Base-by-base conservation (phyloP, 1,139 yeast species). In the Hanseniaspora uvarum region DNA sequence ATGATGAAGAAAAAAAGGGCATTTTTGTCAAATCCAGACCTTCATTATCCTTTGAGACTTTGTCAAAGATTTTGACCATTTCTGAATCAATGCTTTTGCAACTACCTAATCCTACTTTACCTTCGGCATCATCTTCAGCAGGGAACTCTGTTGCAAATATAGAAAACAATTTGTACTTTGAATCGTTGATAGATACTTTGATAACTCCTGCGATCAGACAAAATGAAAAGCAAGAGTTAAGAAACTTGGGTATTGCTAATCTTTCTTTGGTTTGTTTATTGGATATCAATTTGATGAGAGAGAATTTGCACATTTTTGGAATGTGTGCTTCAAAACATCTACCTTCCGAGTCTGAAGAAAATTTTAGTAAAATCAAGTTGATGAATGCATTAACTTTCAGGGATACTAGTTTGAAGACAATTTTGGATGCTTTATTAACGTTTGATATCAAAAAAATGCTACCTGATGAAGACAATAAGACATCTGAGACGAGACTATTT, bases 201-300 rank as follows among this genome's bases (percentile, higher is more conserved):
- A 83, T 92, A n/a, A 77, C 79, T n/a, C 94, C 94, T 5, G 87
- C 95, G 0, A 79, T 88, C 12, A 73, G 80, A 45, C 76, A 80
- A 57, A 76, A 75, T 26, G 83, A 81, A 46, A n/a, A 12, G 6
- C 71, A 80, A 8, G 74, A 75, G 4, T 73, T 83, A 8, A 74
- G 94, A 56, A 80, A 78, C 51, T 71, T 83, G 5, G 96, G 95
- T 1, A 72, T 86, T 38, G 75, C 75, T 54, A 85, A 95, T 61
- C 73, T 89, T 37, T 95, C 96, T 0, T 72, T 92, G 43, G 84
- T 86, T 61, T 81, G 95, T 56, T 68, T 89, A 19, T 68, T 88
- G 41, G 94, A 87, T 62, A 69, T 72, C 50, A 75, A 77, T 12
- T 69, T 83, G 46, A 92, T 95, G 0, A 70, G 75, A 23, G 77